These are phyloP conservation scores for Aechmea fasciata DNA, from an alignment of 176 grass and related monocot genomes.

Conservation along the genomic window DNA sequence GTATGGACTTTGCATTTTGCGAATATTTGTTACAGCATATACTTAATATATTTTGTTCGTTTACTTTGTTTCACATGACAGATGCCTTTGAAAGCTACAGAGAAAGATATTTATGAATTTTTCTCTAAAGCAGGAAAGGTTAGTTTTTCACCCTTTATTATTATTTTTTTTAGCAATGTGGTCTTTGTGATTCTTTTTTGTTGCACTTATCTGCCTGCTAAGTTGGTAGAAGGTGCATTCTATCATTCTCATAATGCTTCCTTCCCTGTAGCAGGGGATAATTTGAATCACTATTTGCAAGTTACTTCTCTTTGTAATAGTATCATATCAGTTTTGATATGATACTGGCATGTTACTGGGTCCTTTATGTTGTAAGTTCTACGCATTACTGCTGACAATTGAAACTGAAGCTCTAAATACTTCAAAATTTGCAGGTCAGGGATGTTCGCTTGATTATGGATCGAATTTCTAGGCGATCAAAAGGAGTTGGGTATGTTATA, in stretches of 20 bases:
- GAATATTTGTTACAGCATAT: not conserved
- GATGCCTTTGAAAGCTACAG: conserved; percentile 85
- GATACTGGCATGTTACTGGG: too few relatives aligned
- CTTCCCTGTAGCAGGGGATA: not conserved
- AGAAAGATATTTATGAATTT: conserved; percentile 94
- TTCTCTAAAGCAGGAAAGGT: conserved; percentile 96
- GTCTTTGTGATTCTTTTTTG: not conserved
- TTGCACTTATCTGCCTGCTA: too few relatives aligned
- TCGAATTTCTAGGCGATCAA: conserved; percentile 84
- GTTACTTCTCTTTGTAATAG: not conserved
- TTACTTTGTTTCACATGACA: conserved; percentile 22
- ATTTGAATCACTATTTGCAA: not conserved
- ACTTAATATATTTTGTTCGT: not conserved
- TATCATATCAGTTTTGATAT: not conserved
- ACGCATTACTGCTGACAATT: too few relatives aligned
- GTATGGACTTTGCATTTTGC: not conserved
- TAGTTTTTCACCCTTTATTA: conserved; percentile 1
- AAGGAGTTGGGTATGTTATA: conserved; percentile 89
- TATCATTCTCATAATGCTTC: not conserved
- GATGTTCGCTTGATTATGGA: conserved; percentile 99
- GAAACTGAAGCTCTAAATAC: too few relatives aligned
- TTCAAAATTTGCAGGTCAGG: conserved; percentile 51
- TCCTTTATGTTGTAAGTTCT: too few relatives aligned
- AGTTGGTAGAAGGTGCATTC: too few relatives aligned
- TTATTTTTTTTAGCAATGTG: conserved; percentile 11